Base-by-base conservation (phyloP, 352 stramenopile genomes). In the Phytophthora ohioensis region DNA sequence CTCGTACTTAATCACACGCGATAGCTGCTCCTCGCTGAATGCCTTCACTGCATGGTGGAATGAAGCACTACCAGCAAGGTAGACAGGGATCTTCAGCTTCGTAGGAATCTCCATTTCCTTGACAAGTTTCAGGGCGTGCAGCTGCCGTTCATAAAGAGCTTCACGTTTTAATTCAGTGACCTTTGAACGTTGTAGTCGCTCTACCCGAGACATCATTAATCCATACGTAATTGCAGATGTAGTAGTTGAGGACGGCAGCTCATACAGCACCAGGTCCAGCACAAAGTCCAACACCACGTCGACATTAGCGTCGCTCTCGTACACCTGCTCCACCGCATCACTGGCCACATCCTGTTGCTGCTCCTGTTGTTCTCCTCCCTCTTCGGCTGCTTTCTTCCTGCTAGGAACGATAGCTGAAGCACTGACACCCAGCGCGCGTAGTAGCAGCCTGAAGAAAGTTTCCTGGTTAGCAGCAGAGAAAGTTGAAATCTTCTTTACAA, bases 271-370 rank as follows among this genome's bases (percentile, higher is more conserved):
- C 10, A 95, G 59, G 61, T 95, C 87, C 31, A 95, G 63, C 9
- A 92, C 54, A 52, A 93, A 93, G 52, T 93, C 87, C 43, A 95
- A 54, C 43, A 92, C 52, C 3, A 86, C 71, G 15, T 87, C 71
- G 8, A 84, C 46, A 56, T 81, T 84, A 5, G 47, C 45, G 31
- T 78, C 42, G 8, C 13, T 45, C 31, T 57, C 57, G 5, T 65
- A 53, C 3, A 66, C 34, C 2, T 57, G 34, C 9, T 73, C 62
- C 2, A n/a, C 31, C 13, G 13, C 58, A 0, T 46, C 65, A 43
- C 57, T 64, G 38, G 34, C 3, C 36, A 38, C 35, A 12, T 15
- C 32, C n/a, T 42, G 10, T 15, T 45, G 38, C 12, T 57, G 38
- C 12, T 32, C 34, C 17, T 70, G 35, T 36, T 65, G 32, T 2